phyloP scores from a whole-genome alignment of 495 filamentous ascomycete species.

The Trichocladium uniseriatum region DNA sequence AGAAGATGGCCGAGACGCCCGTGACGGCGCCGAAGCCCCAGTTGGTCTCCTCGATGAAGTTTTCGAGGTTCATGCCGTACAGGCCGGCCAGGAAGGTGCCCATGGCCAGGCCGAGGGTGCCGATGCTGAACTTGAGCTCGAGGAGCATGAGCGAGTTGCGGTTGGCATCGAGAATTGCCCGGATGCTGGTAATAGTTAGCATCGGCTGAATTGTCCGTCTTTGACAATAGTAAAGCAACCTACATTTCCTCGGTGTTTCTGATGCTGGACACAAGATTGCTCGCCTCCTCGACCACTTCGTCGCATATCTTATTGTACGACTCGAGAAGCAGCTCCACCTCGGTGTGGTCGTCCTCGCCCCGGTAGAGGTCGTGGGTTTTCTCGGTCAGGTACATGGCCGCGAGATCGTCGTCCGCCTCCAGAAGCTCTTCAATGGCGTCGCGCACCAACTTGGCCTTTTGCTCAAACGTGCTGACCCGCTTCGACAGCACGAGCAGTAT shows the following conservation, averaged over 20 bases:
- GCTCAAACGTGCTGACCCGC: slow-evolving; percentile 91
- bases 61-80: slow-evolving; percentile 98
- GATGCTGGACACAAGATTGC: slow-evolving; percentile 89
- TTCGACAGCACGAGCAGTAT: slow-evolving; percentile 89
- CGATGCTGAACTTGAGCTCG: slow-evolving; percentile 92
- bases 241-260: slow-evolving; percentile 98
- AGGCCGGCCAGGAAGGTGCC: slow-evolving; percentile 93
- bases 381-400: slow-evolving; percentile 90
- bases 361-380: slow-evolving; percentile 64
- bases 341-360: slow-evolving; percentile 82
- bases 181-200: slow-evolving; percentile 51
- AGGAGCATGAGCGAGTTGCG: slow-evolving; percentile 98
- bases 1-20: slow-evolving; percentile 58
- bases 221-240: slow-evolving; percentile 20
- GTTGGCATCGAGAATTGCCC: slow-evolving; percentile 95
- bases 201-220: not conserved
- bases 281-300: slow-evolving; percentile 91
- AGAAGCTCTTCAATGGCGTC: slow-evolving; percentile 93
- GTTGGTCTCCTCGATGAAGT: slow-evolving; percentile 95
- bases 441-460: slow-evolving; percentile 87
- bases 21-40: slow-evolving; percentile 75
- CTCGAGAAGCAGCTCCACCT: slow-evolving; percentile 93
- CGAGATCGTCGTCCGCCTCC: slow-evolving; percentile 95
- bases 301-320: slow-evolving; percentile 97
- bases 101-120: slow-evolving; percentile 81